Evolutionary conservation across 768 basidiomycete genomes (phyloP).

Genomic region (Mycena belliarum): DNA sequence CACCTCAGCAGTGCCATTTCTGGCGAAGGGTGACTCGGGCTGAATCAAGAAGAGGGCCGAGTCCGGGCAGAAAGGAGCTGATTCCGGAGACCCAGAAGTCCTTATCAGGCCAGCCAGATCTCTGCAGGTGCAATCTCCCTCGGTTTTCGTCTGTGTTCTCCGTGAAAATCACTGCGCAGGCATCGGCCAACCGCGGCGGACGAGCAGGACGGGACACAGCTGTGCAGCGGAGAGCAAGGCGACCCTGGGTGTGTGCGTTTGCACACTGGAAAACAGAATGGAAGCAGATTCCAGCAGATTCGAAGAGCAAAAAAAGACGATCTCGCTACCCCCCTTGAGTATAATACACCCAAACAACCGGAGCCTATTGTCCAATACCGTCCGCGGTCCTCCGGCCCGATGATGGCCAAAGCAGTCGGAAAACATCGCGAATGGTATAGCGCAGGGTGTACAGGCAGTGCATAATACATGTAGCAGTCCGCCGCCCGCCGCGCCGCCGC

Average conservation of each 20-base stretch:
- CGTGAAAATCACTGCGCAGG: neutral
- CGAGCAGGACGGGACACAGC: neutral
- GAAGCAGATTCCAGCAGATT: conserved; percentile 11
- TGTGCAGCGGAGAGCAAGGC: neutral
- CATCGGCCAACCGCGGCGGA: neutral
- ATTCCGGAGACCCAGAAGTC: neutral
- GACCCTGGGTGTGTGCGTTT: neutral
- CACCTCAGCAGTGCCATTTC: conserved; percentile 22
- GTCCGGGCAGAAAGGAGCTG: neutral
- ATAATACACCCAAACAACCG: conserved; percentile 12
- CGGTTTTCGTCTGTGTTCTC: neutral
- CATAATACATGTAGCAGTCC: neutral
- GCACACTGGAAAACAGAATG: conserved; percentile 1
- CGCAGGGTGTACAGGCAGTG: neutral
- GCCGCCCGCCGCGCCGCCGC: neutral
- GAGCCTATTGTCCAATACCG: conserved; percentile 6
- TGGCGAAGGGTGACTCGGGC: conserved; percentile 15
- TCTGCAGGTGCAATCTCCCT: neutral
- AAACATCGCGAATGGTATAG: neutral
- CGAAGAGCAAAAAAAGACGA: neutral
- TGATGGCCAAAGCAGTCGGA: too few species aligned
- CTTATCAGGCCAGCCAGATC: conserved; percentile 7
- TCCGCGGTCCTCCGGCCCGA: neutral
- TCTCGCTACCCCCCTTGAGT: conserved; percentile 7
- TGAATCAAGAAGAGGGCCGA: conserved; percentile 4